These are phyloP conservation scores for Cryphonectria nitschkei DNA, from an alignment of 2,329 filamentous ascomycete genomes.

Conservation along the genomic window DNA sequence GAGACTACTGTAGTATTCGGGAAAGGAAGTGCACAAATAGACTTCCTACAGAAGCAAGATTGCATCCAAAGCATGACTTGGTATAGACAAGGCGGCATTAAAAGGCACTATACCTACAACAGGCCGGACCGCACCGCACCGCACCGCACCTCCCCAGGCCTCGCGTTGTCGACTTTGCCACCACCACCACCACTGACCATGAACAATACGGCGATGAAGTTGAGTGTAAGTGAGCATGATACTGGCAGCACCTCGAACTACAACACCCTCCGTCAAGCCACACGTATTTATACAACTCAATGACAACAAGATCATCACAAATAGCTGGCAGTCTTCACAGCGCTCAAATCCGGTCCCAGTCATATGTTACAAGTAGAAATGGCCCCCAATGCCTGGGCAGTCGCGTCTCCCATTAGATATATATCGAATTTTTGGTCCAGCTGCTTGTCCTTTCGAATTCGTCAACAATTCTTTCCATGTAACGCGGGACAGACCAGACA, in stretches of 20 bases:
- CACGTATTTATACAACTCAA: neutral
- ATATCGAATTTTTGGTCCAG: conserved; percentile 9
- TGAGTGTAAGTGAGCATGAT: neutral
- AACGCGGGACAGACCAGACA: conserved; percentile 11
- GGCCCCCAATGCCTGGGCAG: neutral
- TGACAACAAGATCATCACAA: neutral
- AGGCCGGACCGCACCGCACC: no score
- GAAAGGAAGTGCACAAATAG: no score
- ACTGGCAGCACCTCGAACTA: neutral
- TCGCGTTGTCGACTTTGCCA: neutral
- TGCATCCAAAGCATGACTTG: no score
- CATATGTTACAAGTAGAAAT: neutral
- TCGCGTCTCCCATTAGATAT: conserved; percentile 16
- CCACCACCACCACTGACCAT: neutral
- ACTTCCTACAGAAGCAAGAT: neutral
- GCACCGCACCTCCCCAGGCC: neutral
- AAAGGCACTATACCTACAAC: neutral
- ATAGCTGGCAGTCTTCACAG: neutral
- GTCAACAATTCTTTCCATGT: conserved; percentile 15
- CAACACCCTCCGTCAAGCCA: neutral
- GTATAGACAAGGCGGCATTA: neutral
- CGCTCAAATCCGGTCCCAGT: neutral
- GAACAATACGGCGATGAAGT: neutral
- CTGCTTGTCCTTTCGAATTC: conserved; percentile 1
- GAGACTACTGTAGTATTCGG: no score